Percentiles rank a stretch among this genome's conserved stretches.
These are phyloP conservation scores for Fusarium sublunatum DNA, from an alignment of 2,329 filamentous ascomycete genomes.

Conservation along the genomic window DNA sequence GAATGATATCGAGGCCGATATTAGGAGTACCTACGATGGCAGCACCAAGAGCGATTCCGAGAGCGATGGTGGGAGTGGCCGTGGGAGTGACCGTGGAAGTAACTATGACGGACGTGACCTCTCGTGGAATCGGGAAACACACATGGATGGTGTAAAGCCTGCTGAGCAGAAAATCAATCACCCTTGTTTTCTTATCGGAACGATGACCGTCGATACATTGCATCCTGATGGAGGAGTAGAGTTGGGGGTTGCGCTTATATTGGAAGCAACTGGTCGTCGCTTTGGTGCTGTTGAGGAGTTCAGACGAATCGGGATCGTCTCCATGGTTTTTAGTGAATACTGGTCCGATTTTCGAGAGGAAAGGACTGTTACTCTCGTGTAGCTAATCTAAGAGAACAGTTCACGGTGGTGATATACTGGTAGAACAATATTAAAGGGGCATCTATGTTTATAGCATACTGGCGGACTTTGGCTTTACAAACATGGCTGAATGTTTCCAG, in stretches of 20 bases:
- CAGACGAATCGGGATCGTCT: background rate
- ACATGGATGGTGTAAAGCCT: background rate
- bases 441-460: too few species aligned
- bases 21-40: too few species aligned
- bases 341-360: background rate
- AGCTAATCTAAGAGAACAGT: too few species aligned
- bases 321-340: background rate
- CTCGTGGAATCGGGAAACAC: too few species aligned
- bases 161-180: background rate
- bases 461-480: too few species aligned
- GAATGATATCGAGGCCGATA: too few species aligned
- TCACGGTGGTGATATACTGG: too few species aligned
- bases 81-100: background rate
- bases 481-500: too few species aligned
- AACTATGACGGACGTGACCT: background rate
- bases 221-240: background rate
- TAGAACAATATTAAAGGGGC: too few species aligned
- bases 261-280: background rate
- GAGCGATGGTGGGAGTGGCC: too few species aligned
- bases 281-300: background rate
- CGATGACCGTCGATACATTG: too few species aligned
- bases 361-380: background rate
- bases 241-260: background rate
- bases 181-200: background rate
- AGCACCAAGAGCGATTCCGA: background rate